Evolutionary conservation across 805 yeast genomes (phyloP).

Genomic region (Yarrowia porcina): DNA sequence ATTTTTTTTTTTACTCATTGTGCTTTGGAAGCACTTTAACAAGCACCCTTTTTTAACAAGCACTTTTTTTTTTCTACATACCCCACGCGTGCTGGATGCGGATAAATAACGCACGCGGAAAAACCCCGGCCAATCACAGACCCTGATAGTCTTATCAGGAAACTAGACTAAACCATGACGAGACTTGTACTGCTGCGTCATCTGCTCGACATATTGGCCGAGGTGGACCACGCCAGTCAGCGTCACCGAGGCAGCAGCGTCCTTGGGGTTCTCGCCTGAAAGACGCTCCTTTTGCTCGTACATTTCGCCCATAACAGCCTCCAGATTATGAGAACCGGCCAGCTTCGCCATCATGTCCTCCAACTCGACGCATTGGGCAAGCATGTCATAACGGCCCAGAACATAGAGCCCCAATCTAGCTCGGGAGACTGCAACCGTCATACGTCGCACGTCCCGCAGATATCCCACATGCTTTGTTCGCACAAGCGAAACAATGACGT

Average conservation of each 20-base stretch:
- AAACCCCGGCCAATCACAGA: constrained; percentile 11
- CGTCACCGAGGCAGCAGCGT: constrained; percentile 4
- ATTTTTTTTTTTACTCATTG: constrained; percentile 13
- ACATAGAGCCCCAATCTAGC: constrained; percentile 41
- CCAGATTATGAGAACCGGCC: constrained; percentile 1
- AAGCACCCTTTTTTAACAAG: neutral
- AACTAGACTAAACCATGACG: constrained; percentile 4
- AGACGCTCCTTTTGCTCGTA: constrained; percentile 11
- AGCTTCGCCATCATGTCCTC: constrained; percentile 27
- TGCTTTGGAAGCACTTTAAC: neutral
- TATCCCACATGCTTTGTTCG: constrained; percentile 36
- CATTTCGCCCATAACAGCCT: constrained; percentile 23
- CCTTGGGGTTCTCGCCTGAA: neutral
- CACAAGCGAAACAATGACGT: constrained; percentile 41
- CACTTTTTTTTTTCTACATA: neutral
- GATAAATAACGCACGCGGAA: constrained; percentile 21
- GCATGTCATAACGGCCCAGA: constrained; percentile 33
- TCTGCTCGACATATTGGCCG: constrained; percentile 28
- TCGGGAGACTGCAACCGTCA: constrained; percentile 36
- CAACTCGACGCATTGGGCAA: constrained; percentile 27
- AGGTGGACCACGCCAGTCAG: constrained; percentile 26
- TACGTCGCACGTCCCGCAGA: constrained; percentile 32
- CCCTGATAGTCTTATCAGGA: constrained; percentile 9
- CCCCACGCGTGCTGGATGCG: constrained; percentile 18
- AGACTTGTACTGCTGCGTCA: constrained; percentile 26